phyloP scores from a whole-genome alignment of 1,284 basidiomycete species.

The Ustilago nuda region DNA sequence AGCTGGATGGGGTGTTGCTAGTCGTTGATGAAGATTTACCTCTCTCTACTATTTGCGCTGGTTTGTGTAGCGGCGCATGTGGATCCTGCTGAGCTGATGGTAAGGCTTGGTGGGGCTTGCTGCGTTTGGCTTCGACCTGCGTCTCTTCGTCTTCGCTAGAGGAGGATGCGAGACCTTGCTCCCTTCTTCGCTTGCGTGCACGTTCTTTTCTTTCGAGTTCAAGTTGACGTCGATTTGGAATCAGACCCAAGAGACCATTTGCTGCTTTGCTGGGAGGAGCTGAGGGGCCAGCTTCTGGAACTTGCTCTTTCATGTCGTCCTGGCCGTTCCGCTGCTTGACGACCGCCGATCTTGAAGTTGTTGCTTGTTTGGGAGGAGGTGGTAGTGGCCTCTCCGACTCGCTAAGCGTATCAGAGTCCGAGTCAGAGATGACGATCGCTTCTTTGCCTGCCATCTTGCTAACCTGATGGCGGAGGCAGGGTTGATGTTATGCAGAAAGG shows the following conservation, averaged over 20 bases:
- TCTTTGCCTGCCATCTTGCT: constrained; percentile 16
- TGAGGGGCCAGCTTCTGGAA: neutral
- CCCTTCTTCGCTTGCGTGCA: constrained; percentile 42
- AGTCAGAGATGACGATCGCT: constrained; percentile 47
- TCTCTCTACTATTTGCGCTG: neutral
- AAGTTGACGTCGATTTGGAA: constrained; percentile 56
- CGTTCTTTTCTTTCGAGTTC: constrained; percentile 58
- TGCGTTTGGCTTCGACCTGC: constrained; percentile 11
- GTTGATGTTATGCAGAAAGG: neutral
- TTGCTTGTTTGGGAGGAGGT: neutral
- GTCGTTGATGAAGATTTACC: neutral
- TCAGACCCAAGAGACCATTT: constrained; percentile 15
- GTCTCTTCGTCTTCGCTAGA: constrained; percentile 28
- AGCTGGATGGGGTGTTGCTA: neutral
- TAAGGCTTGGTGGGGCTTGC: neutral
- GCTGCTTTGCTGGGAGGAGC: neutral
- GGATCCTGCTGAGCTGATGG: neutral
- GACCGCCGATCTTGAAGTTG: neutral
- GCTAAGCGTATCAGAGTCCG: constrained; percentile 47
- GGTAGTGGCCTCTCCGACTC: constrained; percentile 37
- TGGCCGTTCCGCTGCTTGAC: neutral
- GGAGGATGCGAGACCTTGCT: constrained; percentile 28
- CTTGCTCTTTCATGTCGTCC: neutral
- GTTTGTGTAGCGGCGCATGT: neutral
- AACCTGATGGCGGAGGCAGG: neutral